These are phyloP conservation scores for Sisymbrium altissimum DNA, from an alignment of 345 rosid genomes.

Conservation along the genomic window DNA sequence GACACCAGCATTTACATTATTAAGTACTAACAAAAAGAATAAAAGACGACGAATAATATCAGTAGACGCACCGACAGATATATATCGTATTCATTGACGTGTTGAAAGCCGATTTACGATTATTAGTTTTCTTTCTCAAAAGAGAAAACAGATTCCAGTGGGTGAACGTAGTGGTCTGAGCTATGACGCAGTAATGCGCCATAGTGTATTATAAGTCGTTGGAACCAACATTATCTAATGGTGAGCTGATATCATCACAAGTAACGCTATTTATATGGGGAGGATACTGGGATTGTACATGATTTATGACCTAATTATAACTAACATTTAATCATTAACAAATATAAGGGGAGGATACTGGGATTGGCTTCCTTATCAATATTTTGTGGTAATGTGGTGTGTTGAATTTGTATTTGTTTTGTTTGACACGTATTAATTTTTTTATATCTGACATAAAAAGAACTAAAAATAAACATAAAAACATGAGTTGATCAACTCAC, in stretches of 20 bases:
- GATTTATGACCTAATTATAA: neutral
- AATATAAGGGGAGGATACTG: neutral
- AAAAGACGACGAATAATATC: neutral
- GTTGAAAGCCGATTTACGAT: neutral
- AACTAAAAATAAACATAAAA: neutral
- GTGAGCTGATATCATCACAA: neutral
- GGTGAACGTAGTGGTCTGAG: constrained; percentile 12
- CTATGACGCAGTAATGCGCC: neutral
- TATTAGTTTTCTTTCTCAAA: neutral
- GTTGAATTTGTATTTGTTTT: neutral
- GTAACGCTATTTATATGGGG: no score
- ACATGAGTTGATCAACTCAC: neutral
- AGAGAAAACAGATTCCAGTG: constrained; percentile 14
- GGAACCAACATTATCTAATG: constrained; percentile 6
- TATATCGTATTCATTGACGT: neutral
- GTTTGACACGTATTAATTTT: neutral
- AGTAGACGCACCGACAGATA: constrained; percentile 24
- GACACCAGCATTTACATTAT: constrained; percentile 9
- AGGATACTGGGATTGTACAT: no score
- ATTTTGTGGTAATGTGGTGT: neutral
- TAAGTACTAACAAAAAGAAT: neutral
- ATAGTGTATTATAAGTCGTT: constrained; percentile 5
- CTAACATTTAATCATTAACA: neutral
- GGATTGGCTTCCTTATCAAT: neutral
- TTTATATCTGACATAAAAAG: no score